Evolutionary conservation across 352 stramenopile genomes (phyloP), one percentile per base, ranked within the genome.

Genomic region (Pythium coloratum): DNA sequence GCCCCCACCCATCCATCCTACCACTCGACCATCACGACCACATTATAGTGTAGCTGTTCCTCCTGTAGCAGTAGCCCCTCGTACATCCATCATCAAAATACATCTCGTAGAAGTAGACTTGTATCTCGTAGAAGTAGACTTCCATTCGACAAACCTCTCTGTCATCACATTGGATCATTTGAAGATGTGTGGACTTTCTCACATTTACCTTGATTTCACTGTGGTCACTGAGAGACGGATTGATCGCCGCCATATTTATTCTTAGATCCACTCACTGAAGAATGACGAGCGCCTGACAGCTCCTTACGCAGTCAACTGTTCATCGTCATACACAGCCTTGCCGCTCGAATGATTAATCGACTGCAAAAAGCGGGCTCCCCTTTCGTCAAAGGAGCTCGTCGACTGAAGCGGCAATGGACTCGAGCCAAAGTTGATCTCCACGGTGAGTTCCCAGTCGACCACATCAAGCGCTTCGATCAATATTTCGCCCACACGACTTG

Each of bases 401-500:
- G 20, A 24, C 20, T 24, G 20, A 24, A 24, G 20, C 20, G 20
- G 20, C 20, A 24, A 24, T 24, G 20, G 20, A 24, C 20, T 24
- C 20, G 20, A 24, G 20, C 20, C 20, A 24, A 80, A 57, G 66
- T 80, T 2, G 70, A 80, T 18, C 51, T 71, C 2, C 67, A 76
- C 8, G 70, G 73, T 2, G 20, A 24, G 57, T 80, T 76, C 33
- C 70, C 64, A 0, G 55, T 72, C 50, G 58, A 73, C 33, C 47
- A 71, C 20, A 28, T 80, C 36, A 63, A 67, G 18, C 33, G 28
- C 5, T 50, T 77, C 44, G n/a, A 70, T 2, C 7, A 53, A 13
- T 76, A 72, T 20, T 47, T 40, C 16, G 30, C 59, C 7, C 44
- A 42, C 1, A 67, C 54, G 12, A 61, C 14, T 30, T 20, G 13